Conservation (phyloP, 441 rosid genomes). For the Isatis lusitanica region DNA sequence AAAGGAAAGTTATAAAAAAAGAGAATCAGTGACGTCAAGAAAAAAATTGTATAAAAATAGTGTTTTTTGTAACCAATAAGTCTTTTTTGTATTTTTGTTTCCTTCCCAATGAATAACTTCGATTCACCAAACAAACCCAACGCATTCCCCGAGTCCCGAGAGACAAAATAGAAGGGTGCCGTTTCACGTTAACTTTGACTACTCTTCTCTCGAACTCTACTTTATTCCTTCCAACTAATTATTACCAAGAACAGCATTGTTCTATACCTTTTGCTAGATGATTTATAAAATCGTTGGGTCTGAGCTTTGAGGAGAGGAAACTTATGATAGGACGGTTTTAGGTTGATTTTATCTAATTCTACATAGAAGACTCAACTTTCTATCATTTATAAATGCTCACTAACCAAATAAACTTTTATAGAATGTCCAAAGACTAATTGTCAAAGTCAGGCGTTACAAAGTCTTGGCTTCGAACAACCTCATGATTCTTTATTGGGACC, state of each 20-base stretch:
- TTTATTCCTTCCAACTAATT: not conserved
- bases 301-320: not conserved
- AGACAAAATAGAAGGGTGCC: not conserved
- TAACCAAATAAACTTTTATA: not conserved
- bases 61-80: too few species aligned
- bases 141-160: not conserved
- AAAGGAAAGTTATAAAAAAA: too few species aligned
- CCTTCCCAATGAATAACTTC: slow-evolving; percentile 6
- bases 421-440: not conserved
- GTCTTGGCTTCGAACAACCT: slow-evolving; percentile 6
- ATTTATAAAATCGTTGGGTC: not conserved
- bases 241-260: not conserved
- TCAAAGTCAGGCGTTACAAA: slow-evolving; percentile 4
- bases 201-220: not conserved
- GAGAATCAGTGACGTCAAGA: too few species aligned
- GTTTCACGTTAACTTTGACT: slow-evolving; percentile 15
- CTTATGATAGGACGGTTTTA: not conserved
- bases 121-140: not conserved
- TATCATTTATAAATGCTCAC: not conserved
- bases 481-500: not conserved
- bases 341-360: not conserved
- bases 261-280: not conserved
- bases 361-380: not conserved
- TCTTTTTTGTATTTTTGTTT: not conserved
- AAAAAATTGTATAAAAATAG: too few species aligned